Conservation (phyloP, 108 stramenopile species). For the Epipyxis sp. region DNA sequence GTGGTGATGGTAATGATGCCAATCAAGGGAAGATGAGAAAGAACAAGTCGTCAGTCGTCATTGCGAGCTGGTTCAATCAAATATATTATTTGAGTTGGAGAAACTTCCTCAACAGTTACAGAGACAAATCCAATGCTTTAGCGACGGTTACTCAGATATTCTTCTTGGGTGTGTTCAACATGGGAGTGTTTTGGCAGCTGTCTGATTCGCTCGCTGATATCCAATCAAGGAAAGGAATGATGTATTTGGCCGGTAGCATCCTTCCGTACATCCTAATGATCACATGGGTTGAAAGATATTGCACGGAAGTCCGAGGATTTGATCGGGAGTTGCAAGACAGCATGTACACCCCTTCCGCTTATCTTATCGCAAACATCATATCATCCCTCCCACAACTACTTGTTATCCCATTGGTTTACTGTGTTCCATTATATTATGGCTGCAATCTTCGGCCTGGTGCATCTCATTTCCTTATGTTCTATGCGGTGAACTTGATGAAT, state of each 20-base stretch:
- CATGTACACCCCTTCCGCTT: slow-evolving; percentile 11
- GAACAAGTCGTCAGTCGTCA: not conserved
- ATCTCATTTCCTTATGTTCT: not conserved
- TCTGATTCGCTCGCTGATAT: not conserved
- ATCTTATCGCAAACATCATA: not conserved
- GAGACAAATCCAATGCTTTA: not conserved
- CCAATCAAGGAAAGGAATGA: not conserved
- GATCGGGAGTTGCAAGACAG: slow-evolving; percentile 26
- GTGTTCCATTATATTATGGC: slow-evolving; percentile 4
- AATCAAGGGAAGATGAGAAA: not conserved
- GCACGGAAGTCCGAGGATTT: not conserved
- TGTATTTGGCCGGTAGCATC: not conserved
- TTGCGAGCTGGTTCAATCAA: not conserved
- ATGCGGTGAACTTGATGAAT: not conserved
- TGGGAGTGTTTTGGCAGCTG: slow-evolving; percentile 14
- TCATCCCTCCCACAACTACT: not conserved
- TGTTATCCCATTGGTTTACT: not conserved
- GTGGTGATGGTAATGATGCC: not conserved
- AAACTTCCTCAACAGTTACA: not conserved
- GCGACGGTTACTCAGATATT: not conserved
- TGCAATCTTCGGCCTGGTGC: not conserved
- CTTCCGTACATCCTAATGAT: slow-evolving; percentile 13
- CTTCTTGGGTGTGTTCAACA: not conserved
- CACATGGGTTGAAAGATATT: not conserved
- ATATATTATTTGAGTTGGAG: not conserved